Conservation (phyloP, 2,329 filamentous ascomycete genomes). For the Penicillium vulpinum region DNA sequence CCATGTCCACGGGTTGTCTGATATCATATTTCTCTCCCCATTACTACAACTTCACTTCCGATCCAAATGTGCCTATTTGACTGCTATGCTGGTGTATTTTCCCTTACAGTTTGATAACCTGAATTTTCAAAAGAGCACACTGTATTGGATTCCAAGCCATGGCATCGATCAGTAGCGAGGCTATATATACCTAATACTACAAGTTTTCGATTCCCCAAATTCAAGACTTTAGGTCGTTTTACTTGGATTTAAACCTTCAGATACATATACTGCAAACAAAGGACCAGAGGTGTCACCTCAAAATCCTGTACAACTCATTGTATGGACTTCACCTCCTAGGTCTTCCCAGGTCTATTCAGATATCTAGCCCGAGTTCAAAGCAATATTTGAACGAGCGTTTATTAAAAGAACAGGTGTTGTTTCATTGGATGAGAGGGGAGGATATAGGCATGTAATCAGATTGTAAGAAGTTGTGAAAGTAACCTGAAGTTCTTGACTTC, state of each 20-base stretch:
- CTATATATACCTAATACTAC: neutral
- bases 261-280: neutral
- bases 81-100: neutral
- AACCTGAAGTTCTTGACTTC: neutral
- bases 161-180: neutral
- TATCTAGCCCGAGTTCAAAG: neutral
- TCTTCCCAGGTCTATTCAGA: neutral
- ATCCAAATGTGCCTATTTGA: neutral
- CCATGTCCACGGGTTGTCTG: neutral
- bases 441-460: neutral
- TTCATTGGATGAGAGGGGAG: neutral
- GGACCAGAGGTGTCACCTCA: neutral
- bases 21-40: neutral
- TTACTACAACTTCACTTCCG: neutral
- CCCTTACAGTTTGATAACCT: neutral
- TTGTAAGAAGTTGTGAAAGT: neutral
- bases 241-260: neutral
- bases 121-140: neutral
- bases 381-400: no score
- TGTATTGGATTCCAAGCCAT: neutral
- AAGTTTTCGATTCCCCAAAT: neutral
- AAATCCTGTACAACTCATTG: neutral
- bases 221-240: neutral
- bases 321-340: neutral
- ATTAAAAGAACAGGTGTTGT: neutral